Conservation (phyloP, 2,329 filamentous ascomycete species). For the Penicillium sclerotigenum region DNA sequence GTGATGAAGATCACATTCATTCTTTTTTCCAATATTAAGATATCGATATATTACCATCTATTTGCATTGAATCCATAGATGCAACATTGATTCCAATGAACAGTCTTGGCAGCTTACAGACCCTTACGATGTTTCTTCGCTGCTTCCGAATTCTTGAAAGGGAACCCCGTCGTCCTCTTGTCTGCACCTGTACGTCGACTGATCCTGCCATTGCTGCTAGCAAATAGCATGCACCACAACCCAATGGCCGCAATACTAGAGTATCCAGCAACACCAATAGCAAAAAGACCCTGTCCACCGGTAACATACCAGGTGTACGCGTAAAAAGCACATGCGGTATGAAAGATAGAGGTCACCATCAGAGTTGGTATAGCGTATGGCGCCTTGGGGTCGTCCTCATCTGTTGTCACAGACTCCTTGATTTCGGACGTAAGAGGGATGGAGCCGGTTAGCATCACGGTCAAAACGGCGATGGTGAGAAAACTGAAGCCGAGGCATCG, state of each 20-base stretch:
- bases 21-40: not conserved
- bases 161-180: slow-evolving; percentile 64
- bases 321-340: slow-evolving; percentile 61
- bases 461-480: slow-evolving; percentile 60
- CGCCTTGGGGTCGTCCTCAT: slow-evolving; percentile 49
- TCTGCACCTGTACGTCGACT: slow-evolving; percentile 64
- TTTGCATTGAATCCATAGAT: not conserved
- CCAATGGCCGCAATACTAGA: slow-evolving; percentile 59
- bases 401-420: slow-evolving; percentile 40
- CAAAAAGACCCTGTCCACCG: slow-evolving; percentile 55
- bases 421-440: slow-evolving; percentile 61
- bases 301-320: slow-evolving; percentile 65
- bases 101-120: slow-evolving; percentile 2
- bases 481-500: slow-evolving; percentile 67
- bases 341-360: slow-evolving; percentile 64
- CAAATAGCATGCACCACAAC: slow-evolving; percentile 62
- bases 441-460: slow-evolving; percentile 67
- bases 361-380: slow-evolving; percentile 66
- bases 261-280: slow-evolving; percentile 59
- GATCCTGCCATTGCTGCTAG: slow-evolving; percentile 54
- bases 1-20: not conserved
- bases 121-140: slow-evolving; percentile 48
- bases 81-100: not conserved
- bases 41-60: not conserved
- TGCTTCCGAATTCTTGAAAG: slow-evolving; percentile 60